Evolutionary conservation across 371 early-diverging fungal species (phyloP), one percentile per base, ranked within the genome.

Genomic region (Smittium mucronatum): DNA sequence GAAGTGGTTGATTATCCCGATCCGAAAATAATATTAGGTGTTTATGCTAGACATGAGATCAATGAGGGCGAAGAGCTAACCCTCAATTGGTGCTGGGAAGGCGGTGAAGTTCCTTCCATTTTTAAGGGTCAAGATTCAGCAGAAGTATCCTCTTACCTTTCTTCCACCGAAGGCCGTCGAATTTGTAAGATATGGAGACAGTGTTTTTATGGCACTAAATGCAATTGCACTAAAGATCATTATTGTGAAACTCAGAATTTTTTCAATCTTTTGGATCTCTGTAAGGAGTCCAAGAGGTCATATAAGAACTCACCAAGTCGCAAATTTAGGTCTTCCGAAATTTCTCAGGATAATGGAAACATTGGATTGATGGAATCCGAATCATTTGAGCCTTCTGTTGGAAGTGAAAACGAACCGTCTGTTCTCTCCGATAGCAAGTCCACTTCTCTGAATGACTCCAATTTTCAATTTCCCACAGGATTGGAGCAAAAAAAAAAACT

Each of bases 31-130:
- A 84, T 87, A 60, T 77, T 92, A n/a, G 88, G 87, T 16, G 74
- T 91, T 15, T 90, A 89, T 80, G 79, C 92, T 28, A 78, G 79
- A 30, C 76, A 78, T 0, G 78, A 79, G 2, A 83, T 92, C 11
- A 75, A 71, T 35, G 77, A 81, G 32, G 88, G 87, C 26, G 84
- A 89, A 67, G 93, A 93, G 75, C 80, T 93, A 57, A 88, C 88
- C 0, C 67, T 89, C 11, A 85, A 83, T 2, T 90, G 89, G 89
- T 78, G 83, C 57, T 88, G 89, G 89, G 87, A 84, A 63, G 78
- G 71, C 66, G 86, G 83, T n/a, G 83, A 82, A 67, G 69, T 78
- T 32, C 81, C 77, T 63, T 76, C 73, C 58, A 69, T 71, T 67
- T 73, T 69, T 15, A 71, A 69, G 15, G 70, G n/a, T n/a, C 21